Base-by-base conservation (phyloP, 306 rosid genomes). In the Fragaria vesca region DNA sequence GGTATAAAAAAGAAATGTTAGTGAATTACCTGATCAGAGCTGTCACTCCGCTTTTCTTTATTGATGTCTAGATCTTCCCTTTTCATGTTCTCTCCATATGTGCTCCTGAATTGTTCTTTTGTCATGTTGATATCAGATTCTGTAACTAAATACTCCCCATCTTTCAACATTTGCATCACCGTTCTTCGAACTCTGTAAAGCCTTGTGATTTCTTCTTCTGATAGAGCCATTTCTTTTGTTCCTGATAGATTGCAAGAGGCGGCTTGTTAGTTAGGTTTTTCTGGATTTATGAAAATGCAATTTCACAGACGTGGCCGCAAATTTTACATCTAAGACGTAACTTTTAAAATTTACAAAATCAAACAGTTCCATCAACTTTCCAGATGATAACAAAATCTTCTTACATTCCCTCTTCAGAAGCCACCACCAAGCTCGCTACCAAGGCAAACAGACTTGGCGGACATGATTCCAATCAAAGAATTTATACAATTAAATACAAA, bases 121-220 rank as follows among this genome's bases (percentile, higher is more conserved):
- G 92, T 78, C 92, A 93, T 75, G 79, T 85, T 88, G 61, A 89
- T 26, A 70, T 93, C 93, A 8, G 57, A 79, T 30, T 93, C 97
- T 0, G 79, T 84, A 7, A 93, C 91, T 0, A 89, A 78, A 76
- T 82, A 93, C 10, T 78, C 72, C 21, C 93, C 80, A 46, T 91
- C 97, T 55, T 76, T 81, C 32, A 91, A 80, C 95, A 93, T 91
- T 60, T 89, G 85, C 89, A 93, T 81, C 80, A 90, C 89, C 1
- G 89, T 91, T 75, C 71, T 90, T 26, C 91, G 74, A 34, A 87
- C 63, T 67, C 90, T 81, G 66, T 69, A 79, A 2, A 93, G 88
- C 77, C 77, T 72, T 0, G 48, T 15, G 28, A 83, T 67, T 76
- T 93, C 93, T 0, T 88, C 94, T 16, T 91, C 98, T 0, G 91